Evolutionary conservation across 2,329 filamentous ascomycete genomes (phyloP).

Genomic region (Colletotrichum godetiae): DNA sequence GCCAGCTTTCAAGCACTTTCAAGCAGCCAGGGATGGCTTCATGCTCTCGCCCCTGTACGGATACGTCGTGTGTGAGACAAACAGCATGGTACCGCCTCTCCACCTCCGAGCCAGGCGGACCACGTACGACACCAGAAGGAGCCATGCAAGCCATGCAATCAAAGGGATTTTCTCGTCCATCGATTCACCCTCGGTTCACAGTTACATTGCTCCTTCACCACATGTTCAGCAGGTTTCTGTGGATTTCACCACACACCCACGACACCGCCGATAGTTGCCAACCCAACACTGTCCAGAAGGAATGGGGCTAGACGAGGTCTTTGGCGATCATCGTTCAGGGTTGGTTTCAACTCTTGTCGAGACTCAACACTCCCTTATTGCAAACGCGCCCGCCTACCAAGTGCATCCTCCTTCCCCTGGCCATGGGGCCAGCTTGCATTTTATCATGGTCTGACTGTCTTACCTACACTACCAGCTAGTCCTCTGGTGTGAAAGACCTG

Average conservation of each 20-base stretch:
- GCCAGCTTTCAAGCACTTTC: not conserved
- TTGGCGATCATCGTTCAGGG: conserved; percentile 14
- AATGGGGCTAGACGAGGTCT: conserved; percentile 10
- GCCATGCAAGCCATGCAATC: not conserved
- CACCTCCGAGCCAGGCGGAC: no score
- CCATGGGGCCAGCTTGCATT: not conserved
- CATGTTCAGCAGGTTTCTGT: not conserved
- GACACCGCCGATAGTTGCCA: not conserved
- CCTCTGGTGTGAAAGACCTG: conserved; percentile 2
- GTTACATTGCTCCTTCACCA: not conserved
- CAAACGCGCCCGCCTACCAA: not conserved
- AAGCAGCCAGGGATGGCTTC: not conserved
- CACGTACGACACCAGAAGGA: not conserved
- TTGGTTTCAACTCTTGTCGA: conserved; percentile 10
- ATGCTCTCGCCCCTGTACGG: not conserved
- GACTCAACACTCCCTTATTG: not conserved
- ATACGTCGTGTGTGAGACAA: no score
- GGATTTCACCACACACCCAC: not conserved
- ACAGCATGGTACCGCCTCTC: no score
- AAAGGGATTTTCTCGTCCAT: not conserved
- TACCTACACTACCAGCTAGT: not conserved
- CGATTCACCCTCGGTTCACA: not conserved
- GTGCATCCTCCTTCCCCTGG: no score
- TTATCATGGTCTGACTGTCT: not conserved
- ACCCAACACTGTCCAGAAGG: not conserved